A percentile compares a stretch with the other conserved stretches of the same genome.
These are phyloP conservation scores for Pseudocercospora fuligena DNA, from an alignment of 2,329 filamentous ascomycete genomes.

Conservation along the genomic window DNA sequence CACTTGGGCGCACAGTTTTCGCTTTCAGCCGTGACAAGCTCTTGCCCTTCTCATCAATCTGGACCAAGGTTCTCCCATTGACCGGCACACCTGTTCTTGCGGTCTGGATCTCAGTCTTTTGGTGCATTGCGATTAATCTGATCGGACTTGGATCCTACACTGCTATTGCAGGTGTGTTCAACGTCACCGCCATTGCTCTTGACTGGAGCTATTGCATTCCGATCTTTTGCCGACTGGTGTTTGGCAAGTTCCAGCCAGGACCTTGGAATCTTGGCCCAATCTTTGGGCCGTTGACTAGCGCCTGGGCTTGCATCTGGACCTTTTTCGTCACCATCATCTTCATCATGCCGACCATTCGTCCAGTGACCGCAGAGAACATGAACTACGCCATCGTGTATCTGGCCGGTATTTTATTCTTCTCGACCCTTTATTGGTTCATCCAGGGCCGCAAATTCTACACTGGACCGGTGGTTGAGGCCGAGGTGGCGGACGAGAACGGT, in stretches of 20 bases:
- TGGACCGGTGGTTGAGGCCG: constrained; percentile 49
- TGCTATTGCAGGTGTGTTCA: constrained; percentile 60
- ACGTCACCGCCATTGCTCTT: constrained; percentile 59
- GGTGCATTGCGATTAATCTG: constrained; percentile 63
- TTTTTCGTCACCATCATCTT: constrained; percentile 60
- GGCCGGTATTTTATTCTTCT: constrained; percentile 51
- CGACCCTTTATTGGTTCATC: constrained; percentile 53
- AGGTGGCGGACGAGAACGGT: constrained; percentile 26
- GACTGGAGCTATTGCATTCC: constrained; percentile 63
- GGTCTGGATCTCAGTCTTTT: constrained; percentile 61
- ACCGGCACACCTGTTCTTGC: constrained; percentile 59
- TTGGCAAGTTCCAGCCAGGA: constrained; percentile 55
- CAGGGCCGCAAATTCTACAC: constrained; percentile 55
- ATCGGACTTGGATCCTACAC: constrained; percentile 62
- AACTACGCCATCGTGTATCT: constrained; percentile 61
- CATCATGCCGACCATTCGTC: constrained; percentile 56
- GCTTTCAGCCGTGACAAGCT: constrained; percentile 60
- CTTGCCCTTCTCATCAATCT: constrained; percentile 53
- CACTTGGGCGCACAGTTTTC: constrained; percentile 59
- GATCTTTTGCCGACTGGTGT: constrained; percentile 58
- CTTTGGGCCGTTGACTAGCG: constrained; percentile 42
- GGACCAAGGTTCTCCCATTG: constrained; percentile 55
- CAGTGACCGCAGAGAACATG: constrained; percentile 57
- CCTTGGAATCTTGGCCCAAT: constrained; percentile 59
- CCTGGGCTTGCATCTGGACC: constrained; percentile 58